A percentile compares a stretch with the other conserved stretches of the same genome.
These are phyloP conservation scores for Candolleomyces aberdarensis DNA, from an alignment of 768 basidiomycete genomes.

Conservation along the genomic window DNA sequence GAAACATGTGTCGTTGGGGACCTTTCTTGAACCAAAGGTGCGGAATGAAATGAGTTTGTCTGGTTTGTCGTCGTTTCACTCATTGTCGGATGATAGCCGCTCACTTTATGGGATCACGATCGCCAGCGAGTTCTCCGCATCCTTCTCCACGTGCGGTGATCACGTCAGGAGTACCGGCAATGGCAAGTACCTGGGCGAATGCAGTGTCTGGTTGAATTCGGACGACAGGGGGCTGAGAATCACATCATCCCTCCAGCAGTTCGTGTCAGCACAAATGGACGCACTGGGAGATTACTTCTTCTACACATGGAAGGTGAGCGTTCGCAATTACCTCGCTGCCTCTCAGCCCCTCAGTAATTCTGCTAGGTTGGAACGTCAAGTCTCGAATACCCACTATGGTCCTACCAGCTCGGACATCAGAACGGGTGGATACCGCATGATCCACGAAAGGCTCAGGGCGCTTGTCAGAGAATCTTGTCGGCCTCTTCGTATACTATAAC, in stretches of 20 bases:
- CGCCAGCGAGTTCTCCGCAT: slow-evolving; percentile 28
- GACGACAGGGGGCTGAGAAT: not conserved
- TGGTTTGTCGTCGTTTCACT: too few species aligned
- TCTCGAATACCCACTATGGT: slow-evolving; percentile 32
- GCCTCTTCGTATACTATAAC: too few species aligned
- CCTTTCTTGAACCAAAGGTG: too few species aligned
- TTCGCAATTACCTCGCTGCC: too few species aligned
- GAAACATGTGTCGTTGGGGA: too few species aligned
- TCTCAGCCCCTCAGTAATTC: not conserved
- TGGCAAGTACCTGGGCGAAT: slow-evolving; percentile 60
- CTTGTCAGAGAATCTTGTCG: slow-evolving; percentile 46
- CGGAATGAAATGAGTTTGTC: too few species aligned
- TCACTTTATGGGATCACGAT: too few species aligned
- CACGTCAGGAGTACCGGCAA: not conserved
- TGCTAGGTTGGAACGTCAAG: slow-evolving; percentile 29
- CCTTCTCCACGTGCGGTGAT: slow-evolving; percentile 35
- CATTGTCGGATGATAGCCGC: too few species aligned
- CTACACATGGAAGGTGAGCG: slow-evolving; percentile 32
- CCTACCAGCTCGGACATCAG: slow-evolving; percentile 39
- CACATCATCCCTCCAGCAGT: not conserved
- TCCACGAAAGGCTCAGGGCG: slow-evolving; percentile 57
- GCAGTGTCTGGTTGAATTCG: slow-evolving; percentile 38
- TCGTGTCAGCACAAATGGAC: slow-evolving; percentile 35
- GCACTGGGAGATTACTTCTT: slow-evolving; percentile 29
- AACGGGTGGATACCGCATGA: slow-evolving; percentile 72